These are phyloP conservation scores for Penstemon eatonii DNA, from an alignment of 257 asterid genomes.

Conservation along the genomic window DNA sequence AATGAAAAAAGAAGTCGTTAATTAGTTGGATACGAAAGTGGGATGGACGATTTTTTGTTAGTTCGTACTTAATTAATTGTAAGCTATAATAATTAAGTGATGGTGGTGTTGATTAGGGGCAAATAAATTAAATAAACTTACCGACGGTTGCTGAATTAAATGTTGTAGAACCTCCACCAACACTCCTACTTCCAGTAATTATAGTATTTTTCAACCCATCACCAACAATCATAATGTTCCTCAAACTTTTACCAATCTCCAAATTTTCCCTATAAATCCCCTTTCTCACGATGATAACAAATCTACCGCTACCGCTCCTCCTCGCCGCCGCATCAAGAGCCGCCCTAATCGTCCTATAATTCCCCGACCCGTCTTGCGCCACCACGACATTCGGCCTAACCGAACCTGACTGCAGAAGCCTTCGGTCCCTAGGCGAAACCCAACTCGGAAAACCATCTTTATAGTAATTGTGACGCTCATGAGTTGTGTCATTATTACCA, in stretches of 20 bases:
- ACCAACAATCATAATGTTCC: slow-evolving; percentile 69
- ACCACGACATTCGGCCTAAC: slow-evolving; percentile 41
- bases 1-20: no score
- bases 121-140: slow-evolving; percentile 30
- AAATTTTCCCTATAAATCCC: slow-evolving; percentile 55
- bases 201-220: slow-evolving; percentile 60
- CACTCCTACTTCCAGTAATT: slow-evolving; percentile 73
- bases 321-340: slow-evolving; percentile 45
- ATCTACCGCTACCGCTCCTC: slow-evolving; percentile 42
- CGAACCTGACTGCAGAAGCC: slow-evolving; percentile 35
- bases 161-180: slow-evolving; percentile 76
- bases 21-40: no score
- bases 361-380: slow-evolving; percentile 58
- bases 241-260: slow-evolving; percentile 34
- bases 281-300: slow-evolving; percentile 40
- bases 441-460: slow-evolving; percentile 37
- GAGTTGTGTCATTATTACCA: slow-evolving; percentile 26
- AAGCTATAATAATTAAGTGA: no score
- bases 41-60: no score
- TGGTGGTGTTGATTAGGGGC: no score
- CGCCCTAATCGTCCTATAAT: slow-evolving; percentile 37
- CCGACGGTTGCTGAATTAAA: slow-evolving; percentile 73
- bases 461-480: background rate
- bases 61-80: no score
- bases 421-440: slow-evolving; percentile 38